Percentiles rank a stretch among this genome's conserved stretches.
Conservation (phyloP, 2,329 filamentous ascomycete species). For the Phyllosticta citrichinensis region DNA sequence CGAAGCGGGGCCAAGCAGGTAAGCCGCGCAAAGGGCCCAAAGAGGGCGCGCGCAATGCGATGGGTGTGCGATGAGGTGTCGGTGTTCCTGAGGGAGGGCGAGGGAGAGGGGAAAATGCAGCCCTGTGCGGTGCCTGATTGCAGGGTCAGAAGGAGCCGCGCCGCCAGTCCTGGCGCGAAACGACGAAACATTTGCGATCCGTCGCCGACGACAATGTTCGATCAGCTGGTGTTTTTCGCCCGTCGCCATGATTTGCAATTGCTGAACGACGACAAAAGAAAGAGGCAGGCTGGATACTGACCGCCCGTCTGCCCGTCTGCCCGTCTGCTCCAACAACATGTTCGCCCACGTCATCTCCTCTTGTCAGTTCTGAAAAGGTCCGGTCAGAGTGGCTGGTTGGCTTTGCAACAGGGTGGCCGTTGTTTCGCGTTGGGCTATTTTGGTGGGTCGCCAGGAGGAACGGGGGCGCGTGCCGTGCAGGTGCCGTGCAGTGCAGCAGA, state of each 20-base stretch:
- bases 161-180: background rate
- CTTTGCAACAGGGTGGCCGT: background rate
- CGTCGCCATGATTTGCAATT: too few relatives aligned
- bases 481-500: too few relatives aligned
- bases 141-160: background rate
- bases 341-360: background rate
- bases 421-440: background rate
- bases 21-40: background rate
- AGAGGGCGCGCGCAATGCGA: background rate
- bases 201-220: too few relatives aligned
- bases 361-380: background rate
- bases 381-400: background rate
- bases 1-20: background rate
- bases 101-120: background rate
- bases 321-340: background rate
- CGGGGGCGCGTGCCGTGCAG: background rate
- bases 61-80: background rate
- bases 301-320: too few relatives aligned
- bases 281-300: too few relatives aligned
- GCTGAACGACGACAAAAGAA: too few relatives aligned
- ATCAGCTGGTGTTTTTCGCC: too few relatives aligned
- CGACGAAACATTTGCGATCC: background rate
- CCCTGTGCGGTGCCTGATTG: background rate
- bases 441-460: background rate
- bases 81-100: too few relatives aligned